Conservation (phyloP, 192 early-diverging fungal species). For the Coemansia pectinata region DNA sequence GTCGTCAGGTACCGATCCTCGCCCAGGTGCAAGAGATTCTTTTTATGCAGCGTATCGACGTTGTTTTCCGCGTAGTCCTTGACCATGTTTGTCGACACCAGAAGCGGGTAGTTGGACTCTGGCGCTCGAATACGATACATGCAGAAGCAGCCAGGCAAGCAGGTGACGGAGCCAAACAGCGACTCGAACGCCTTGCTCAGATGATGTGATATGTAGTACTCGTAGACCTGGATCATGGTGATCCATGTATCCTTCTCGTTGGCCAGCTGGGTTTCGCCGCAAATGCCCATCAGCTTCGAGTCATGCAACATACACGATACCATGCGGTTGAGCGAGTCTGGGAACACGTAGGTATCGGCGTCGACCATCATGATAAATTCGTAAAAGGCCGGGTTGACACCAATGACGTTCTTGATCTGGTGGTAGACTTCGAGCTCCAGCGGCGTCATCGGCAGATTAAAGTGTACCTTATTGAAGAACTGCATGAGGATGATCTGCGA, state of each 20-base stretch:
- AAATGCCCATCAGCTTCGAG: slow-evolving; percentile 90
- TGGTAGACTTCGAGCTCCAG: slow-evolving; percentile 98
- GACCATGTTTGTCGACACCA: slow-evolving; percentile 85
- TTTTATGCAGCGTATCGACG: slow-evolving; percentile 98
- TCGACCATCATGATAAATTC: slow-evolving; percentile 99
- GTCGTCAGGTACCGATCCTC: slow-evolving; percentile 99
- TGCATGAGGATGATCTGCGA: slow-evolving; percentile 98
- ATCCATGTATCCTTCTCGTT: slow-evolving; percentile 97
- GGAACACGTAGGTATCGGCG: slow-evolving; percentile 93
- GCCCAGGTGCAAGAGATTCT: slow-evolving; percentile 97
- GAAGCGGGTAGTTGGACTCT: slow-evolving; percentile 86
- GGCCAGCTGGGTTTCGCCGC: slow-evolving; percentile 94
- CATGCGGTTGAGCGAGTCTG: slow-evolving; percentile 94
- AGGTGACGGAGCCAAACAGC: slow-evolving; percentile 96
- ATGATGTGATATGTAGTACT: slow-evolving; percentile 99
- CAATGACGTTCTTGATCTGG: slow-evolving; percentile 99
- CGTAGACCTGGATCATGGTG: slow-evolving; percentile 99
- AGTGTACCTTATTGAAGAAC: slow-evolving; percentile 97
- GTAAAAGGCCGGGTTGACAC: slow-evolving; percentile 97
- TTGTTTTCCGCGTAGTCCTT: slow-evolving; percentile 91
- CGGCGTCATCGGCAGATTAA: slow-evolving; percentile 91
- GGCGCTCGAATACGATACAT: slow-evolving; percentile 98
- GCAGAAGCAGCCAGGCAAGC: slow-evolving; percentile 99
- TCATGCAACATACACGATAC: slow-evolving; percentile 94
- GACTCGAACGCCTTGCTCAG: slow-evolving; percentile 98